Conservation (phyloP, 1,284 basidiomycete species). For the Trichosporon sp. region DNA sequence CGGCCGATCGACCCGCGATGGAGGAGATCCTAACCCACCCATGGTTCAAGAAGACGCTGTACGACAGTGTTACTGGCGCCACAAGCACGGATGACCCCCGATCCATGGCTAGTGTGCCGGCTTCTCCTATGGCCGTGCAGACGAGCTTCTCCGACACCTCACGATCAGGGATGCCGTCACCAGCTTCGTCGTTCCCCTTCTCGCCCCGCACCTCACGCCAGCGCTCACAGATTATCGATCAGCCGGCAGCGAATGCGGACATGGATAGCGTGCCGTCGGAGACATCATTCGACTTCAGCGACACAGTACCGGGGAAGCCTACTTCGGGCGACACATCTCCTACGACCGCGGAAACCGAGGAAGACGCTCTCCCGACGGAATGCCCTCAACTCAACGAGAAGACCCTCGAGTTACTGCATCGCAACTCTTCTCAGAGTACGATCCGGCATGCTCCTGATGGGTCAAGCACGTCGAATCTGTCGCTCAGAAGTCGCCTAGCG, state of each 20-base stretch:
- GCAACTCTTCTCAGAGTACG: conserved; percentile 51
- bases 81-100: conserved; percentile 22
- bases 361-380: conserved; percentile 8
- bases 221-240: conserved; percentile 4
- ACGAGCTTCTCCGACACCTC: conserved; percentile 7
- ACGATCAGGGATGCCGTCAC: conserved; percentile 6
- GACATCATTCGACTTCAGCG: conserved; percentile 35
- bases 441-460: conserved; percentile 35
- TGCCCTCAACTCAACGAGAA: conserved; percentile 18
- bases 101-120: conserved; percentile 3
- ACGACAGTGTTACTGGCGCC: conserved; percentile 41
- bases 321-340: conserved; percentile 42
- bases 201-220: conserved; percentile 35
- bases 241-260: not conserved
- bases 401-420: conserved; percentile 39
- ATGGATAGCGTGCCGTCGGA: conserved; percentile 31
- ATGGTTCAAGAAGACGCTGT: conserved; percentile 70
- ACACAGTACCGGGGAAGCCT: conserved; percentile 24
- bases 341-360: conserved; percentile 43
- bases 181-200: conserved; percentile 19
- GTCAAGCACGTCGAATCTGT: conserved; percentile 5
- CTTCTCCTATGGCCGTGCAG: conserved; percentile 13
- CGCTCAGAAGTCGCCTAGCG: conserved; percentile 8
- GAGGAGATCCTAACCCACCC: conserved; percentile 79
- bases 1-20: conserved; percentile 69